Conservation (phyloP, 495 filamentous ascomycete genomes). For the Annulohypoxylon bovei region DNA sequence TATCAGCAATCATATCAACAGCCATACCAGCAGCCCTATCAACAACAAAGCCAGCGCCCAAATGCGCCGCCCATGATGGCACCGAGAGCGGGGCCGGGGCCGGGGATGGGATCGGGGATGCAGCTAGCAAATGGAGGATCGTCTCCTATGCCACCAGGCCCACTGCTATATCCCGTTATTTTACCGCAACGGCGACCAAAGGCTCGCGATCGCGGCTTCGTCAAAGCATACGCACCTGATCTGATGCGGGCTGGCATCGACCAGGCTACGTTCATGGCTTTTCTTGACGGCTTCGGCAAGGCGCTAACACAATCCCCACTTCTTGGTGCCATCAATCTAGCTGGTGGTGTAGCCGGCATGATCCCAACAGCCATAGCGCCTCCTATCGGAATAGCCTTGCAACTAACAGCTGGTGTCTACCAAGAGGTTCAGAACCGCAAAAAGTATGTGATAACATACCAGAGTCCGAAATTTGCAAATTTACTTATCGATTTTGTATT, state of each 20-base stretch:
- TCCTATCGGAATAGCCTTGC: constrained; percentile 55
- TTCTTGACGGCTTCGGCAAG: constrained; percentile 51
- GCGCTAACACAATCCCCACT: constrained; percentile 46
- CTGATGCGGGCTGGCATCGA: constrained; percentile 52
- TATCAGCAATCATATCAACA: not conserved
- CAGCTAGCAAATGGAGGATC: not conserved
- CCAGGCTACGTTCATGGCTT: constrained; percentile 52
- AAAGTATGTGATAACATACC: constrained; percentile 12
- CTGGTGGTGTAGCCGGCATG: constrained; percentile 50
- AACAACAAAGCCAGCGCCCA: not conserved
- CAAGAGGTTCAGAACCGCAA: constrained; percentile 56
- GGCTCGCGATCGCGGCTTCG: constrained; percentile 49
- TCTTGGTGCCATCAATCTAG: constrained; percentile 58
- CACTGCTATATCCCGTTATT: constrained; percentile 26
- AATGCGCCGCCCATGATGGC: constrained; percentile 32
- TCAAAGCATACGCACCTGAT: constrained; percentile 54
- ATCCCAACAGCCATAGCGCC: constrained; percentile 57
- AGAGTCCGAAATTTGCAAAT: not conserved
- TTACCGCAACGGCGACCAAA: constrained; percentile 41
- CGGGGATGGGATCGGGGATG: not conserved
- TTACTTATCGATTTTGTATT: not conserved
- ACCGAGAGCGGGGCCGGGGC: not conserved
- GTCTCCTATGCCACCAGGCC: not conserved
- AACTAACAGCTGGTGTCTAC: constrained; percentile 52
- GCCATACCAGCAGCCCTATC: not conserved